These are phyloP conservation scores for Vigna angularis DNA, from an alignment of 306 rosid genomes.

Conservation along the genomic window DNA sequence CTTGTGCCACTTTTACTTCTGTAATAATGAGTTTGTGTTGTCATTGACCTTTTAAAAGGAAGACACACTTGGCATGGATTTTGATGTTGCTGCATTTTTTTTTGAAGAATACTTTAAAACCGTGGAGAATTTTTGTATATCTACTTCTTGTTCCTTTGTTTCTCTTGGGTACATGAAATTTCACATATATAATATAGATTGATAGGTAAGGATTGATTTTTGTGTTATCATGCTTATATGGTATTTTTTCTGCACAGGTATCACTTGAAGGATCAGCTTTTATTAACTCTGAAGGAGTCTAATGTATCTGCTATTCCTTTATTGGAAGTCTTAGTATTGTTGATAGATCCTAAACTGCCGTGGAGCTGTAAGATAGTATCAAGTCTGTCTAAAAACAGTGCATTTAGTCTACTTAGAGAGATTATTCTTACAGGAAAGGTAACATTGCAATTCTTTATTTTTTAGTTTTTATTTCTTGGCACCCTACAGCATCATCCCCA, in stretches of 20 bases:
- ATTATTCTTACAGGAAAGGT: slow-evolving; percentile 80
- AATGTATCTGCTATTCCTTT: slow-evolving; percentile 59
- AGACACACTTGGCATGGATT: slow-evolving; percentile 7
- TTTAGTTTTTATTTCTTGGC: not conserved
- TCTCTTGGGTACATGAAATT: not conserved
- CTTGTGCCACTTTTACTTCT: not conserved
- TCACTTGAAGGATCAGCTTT: slow-evolving; percentile 73
- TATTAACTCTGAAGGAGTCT: slow-evolving; percentile 60
- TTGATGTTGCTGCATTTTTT: slow-evolving; percentile 8
- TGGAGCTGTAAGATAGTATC: slow-evolving; percentile 85
- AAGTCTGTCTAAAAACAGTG: slow-evolving; percentile 74
- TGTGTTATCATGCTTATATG: slow-evolving; percentile 47
- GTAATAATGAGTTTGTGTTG: not conserved
- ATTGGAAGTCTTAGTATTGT: slow-evolving; percentile 71
- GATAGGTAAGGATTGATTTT: slow-evolving; percentile 7
- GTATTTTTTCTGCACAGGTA: slow-evolving; percentile 59
- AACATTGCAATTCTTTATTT: slow-evolving; percentile 26
- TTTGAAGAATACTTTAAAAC: slow-evolving; percentile 5
- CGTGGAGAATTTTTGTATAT: not conserved
- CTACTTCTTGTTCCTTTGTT: not conserved
- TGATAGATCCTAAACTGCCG: slow-evolving; percentile 78
- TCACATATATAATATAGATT: not conserved
- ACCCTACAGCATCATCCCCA: slow-evolving; percentile 5
- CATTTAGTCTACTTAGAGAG: slow-evolving; percentile 72
- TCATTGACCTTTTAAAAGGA: not conserved